Conservation (phyloP, 2,329 filamentous ascomycete genomes). For the Dichotomopilus funicola region DNA sequence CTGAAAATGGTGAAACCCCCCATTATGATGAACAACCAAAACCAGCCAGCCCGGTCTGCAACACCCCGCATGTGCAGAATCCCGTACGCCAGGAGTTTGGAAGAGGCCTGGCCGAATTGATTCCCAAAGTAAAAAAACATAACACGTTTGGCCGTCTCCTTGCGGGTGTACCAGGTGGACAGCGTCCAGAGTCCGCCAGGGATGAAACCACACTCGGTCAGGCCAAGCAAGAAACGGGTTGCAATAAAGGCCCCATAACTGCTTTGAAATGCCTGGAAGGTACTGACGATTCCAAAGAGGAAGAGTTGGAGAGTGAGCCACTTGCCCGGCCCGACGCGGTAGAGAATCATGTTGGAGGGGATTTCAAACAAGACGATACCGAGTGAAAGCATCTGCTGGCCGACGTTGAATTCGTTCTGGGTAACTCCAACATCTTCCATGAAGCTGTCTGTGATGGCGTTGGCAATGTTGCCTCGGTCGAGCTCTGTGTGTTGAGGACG, state of each 20-base stretch:
- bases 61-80: constrained; percentile 45
- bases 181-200: constrained; percentile 42
- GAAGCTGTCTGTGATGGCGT: constrained; percentile 46
- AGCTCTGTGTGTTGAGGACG: constrained; percentile 29
- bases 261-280: constrained; percentile 47
- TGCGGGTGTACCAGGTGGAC: constrained; percentile 41
- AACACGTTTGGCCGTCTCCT: constrained; percentile 41
- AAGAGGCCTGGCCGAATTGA: constrained; percentile 34
- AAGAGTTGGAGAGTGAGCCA: constrained; percentile 35
- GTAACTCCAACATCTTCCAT: constrained; percentile 41
- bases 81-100: constrained; percentile 38
- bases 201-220: constrained; percentile 37
- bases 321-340: constrained; percentile 29
- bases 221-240: constrained; percentile 33
- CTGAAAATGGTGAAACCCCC: constrained; percentile 44
- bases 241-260: constrained; percentile 24
- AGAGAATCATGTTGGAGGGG: constrained; percentile 26
- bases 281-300: constrained; percentile 39
- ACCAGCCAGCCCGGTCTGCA: constrained; percentile 45
- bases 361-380: constrained; percentile 42
- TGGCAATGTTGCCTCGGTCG: constrained; percentile 34
- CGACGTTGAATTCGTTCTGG: constrained; percentile 46
- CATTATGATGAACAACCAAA: constrained; percentile 50
- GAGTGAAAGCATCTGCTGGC: constrained; percentile 43
- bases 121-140: constrained; percentile 41